These are phyloP conservation scores for Penicillium longicatenatum DNA, from an alignment of 495 filamentous ascomycete species.

Conservation along the genomic window DNA sequence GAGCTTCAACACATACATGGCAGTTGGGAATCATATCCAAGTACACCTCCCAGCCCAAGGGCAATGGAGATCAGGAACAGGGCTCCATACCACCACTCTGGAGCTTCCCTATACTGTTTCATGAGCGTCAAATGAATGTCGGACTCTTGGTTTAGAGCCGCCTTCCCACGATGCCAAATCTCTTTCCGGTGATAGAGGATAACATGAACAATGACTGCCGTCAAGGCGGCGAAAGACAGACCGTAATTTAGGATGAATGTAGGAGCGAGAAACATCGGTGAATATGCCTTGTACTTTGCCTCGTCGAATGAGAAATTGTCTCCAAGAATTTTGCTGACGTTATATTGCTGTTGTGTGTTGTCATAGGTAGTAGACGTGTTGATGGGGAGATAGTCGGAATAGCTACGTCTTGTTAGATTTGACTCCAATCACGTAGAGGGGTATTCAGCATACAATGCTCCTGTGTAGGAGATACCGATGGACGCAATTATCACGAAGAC, in stretches of 20 bases:
- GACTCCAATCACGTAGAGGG: no score
- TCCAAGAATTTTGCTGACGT: constrained; percentile 54
- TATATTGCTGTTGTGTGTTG: constrained; percentile 57
- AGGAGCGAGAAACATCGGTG: constrained; percentile 63
- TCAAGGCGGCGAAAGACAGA: constrained; percentile 62
- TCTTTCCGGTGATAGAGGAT: constrained; percentile 58
- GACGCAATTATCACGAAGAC: constrained; percentile 54
- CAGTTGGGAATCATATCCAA: constrained; percentile 59
- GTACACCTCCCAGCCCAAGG: constrained; percentile 53
- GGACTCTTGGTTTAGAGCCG: constrained; percentile 53
- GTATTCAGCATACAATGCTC: constrained; percentile 47
- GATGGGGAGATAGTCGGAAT: constrained; percentile 56
- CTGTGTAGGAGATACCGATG: constrained; percentile 55
- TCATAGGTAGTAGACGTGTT: constrained; percentile 62
- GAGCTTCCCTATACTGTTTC: constrained; percentile 28
- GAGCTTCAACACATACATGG: constrained; percentile 24
- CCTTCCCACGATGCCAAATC: constrained; percentile 56
- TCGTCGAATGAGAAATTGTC: constrained; percentile 54
- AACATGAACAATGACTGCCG: constrained; percentile 58
- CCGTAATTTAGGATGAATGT: constrained; percentile 64
- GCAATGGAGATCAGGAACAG: constrained; percentile 43
- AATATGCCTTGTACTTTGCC: constrained; percentile 59
- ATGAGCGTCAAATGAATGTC: constrained; percentile 40
- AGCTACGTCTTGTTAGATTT: constrained; percentile 14
- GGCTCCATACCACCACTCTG: constrained; percentile 28